Conservation (phyloP, 441 rosid genomes). For the Erysimum cheiri region DNA sequence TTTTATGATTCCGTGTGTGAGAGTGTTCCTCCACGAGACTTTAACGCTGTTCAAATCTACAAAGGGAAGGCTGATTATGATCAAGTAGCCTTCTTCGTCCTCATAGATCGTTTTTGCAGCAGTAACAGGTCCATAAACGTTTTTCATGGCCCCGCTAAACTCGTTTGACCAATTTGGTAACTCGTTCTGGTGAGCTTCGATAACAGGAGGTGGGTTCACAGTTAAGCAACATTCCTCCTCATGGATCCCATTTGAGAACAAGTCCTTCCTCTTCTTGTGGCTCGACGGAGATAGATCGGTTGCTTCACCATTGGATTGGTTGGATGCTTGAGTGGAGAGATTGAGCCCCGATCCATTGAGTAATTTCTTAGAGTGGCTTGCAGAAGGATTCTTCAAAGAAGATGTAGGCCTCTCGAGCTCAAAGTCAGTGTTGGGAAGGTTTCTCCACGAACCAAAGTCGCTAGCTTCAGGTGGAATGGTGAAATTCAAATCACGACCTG, state of each 20-base stretch:
- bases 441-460: conserved; percentile 70
- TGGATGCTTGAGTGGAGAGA: conserved; percentile 55
- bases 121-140: conserved; percentile 63
- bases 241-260: conserved; percentile 53
- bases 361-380: conserved; percentile 58
- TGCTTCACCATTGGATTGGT: conserved; percentile 55
- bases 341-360: conserved; percentile 73
- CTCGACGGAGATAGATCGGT: conserved; percentile 63
- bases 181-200: conserved; percentile 56
- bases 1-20: conserved; percentile 61
- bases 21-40: conserved; percentile 75
- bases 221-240: conserved; percentile 59
- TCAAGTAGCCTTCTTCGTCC: conserved; percentile 66
- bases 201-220: conserved; percentile 52
- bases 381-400: conserved; percentile 53
- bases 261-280: conserved; percentile 66
- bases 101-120: conserved; percentile 73
- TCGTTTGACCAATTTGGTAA: conserved; percentile 55
- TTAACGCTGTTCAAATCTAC: conserved; percentile 74
- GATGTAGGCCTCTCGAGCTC: conserved; percentile 65
- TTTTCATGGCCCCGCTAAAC: conserved; percentile 66
- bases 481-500: conserved; percentile 70
- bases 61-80: conserved; percentile 70
- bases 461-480: conserved; percentile 65
- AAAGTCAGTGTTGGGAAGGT: conserved; percentile 67